Percentiles rank a stretch among this genome's conserved stretches.
Evolutionary conservation across 352 stramenopile genomes (phyloP).

Genomic region (Pythium phragmiticola): DNA sequence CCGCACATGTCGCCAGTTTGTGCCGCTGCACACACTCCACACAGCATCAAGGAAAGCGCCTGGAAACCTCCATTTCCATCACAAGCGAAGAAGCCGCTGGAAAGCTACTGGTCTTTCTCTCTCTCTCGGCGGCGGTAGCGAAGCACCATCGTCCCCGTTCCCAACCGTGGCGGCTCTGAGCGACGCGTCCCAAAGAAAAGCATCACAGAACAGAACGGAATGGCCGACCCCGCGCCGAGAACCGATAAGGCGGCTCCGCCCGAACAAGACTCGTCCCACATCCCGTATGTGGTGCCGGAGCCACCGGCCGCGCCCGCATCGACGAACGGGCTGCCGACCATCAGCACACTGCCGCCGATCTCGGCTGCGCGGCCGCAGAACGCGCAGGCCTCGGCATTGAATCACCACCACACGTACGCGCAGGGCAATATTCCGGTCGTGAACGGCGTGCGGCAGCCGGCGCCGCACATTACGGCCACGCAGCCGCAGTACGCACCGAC

Average conservation of each 20-base stretch:
- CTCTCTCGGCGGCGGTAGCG: not conserved
- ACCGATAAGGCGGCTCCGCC: not conserved
- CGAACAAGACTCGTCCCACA: not conserved
- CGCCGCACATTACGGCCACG: not conserved
- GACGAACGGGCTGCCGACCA: constrained; percentile 1
- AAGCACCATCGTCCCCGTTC: not conserved
- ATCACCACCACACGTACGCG: not conserved
- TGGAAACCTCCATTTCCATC: not conserved
- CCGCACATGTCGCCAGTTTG: constrained; percentile 1
- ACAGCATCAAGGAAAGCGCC: constrained; percentile 2
- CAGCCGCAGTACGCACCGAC: constrained; percentile 16
- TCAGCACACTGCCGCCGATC: constrained; percentile 27
- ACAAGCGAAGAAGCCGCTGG: not conserved
- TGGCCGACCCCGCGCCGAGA: not conserved
- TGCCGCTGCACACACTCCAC: not conserved
- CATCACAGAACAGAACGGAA: not conserved
- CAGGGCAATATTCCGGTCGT: constrained; percentile 26
- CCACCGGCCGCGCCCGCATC: constrained; percentile 17
- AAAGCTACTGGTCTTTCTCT: not conserved
- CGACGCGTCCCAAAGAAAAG: no score
- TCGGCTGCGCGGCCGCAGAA: constrained; percentile 17
- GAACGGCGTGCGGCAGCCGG: constrained; percentile 23
- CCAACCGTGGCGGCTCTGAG: no score
- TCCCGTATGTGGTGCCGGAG: constrained; percentile 9
- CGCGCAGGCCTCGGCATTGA: no score